Percentiles rank a stretch among this genome's conserved stretches.
Conservation (phyloP, 2,329 filamentous ascomycete genomes). For the Waltergamsia citrina region DNA sequence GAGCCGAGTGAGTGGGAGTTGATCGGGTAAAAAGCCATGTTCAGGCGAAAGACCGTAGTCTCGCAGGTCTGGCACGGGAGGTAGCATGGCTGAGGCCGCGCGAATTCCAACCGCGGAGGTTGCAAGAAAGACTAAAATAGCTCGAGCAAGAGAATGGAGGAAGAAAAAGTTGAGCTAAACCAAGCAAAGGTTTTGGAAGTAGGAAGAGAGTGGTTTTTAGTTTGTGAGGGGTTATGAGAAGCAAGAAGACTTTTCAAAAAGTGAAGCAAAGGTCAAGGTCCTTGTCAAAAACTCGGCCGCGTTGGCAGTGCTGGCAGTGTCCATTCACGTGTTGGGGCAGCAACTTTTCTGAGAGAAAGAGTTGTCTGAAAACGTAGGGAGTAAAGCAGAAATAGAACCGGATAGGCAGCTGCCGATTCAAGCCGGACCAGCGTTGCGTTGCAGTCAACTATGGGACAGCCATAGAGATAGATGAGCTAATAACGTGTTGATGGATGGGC, state of each 20-base stretch:
- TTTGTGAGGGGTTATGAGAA: no score
- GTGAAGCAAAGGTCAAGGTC: background rate
- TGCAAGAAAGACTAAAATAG: no score
- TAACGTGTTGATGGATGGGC: no score
- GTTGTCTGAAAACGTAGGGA: slow-evolving; percentile 1
- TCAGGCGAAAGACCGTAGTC: slow-evolving; percentile 73
- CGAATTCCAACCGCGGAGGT: background rate
- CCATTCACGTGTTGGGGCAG: no score
- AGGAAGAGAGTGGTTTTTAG: background rate
- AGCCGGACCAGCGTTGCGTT: no score
- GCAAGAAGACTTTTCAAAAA: no score
- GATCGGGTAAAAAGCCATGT: slow-evolving; percentile 80
- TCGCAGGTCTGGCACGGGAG: slow-evolving; percentile 51
- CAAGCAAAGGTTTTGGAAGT: background rate
- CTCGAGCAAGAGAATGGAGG: background rate
- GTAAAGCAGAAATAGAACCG: background rate
- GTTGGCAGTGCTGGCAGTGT: no score
- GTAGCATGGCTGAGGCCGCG: slow-evolving; percentile 35
- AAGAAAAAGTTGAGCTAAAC: background rate
- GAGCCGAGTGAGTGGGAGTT: slow-evolving; percentile 68
- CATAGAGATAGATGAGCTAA: no score
- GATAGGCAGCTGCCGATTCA: background rate
- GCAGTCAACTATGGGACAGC: no score
- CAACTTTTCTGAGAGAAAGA: background rate
- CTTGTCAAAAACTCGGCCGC: no score